Evolutionary conservation across 1,139 yeast genomes (phyloP).

Genomic region (Diutina neorugosa): DNA sequence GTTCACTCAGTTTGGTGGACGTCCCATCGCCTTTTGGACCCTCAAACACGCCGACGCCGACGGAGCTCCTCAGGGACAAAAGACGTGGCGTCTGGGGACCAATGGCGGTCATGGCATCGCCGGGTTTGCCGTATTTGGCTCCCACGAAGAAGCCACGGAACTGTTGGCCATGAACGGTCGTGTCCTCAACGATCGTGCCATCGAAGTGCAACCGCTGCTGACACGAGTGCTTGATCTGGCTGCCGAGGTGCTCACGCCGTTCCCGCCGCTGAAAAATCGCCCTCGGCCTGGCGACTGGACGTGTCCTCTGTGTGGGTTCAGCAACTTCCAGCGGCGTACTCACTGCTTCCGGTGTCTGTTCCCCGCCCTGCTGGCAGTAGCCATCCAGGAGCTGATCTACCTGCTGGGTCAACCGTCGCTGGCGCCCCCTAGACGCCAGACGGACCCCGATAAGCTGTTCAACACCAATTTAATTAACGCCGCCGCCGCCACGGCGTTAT

Average conservation of each 20-base stretch:
- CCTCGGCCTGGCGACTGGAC: conserved; percentile 98
- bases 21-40: conserved; percentile 88
- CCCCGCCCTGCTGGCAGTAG: conserved; percentile 66
- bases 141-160: conserved; percentile 80
- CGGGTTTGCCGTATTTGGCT: conserved; percentile 77
- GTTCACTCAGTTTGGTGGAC: conserved; percentile 79
- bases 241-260: conserved; percentile 66
- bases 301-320: conserved; percentile 91
- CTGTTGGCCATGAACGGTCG: conserved; percentile 72
- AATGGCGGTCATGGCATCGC: conserved; percentile 24
- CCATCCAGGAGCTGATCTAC: conserved; percentile 44
- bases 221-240: conserved; percentile 69
- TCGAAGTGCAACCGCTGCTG: conserved; percentile 84
- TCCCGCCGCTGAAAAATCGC: conserved; percentile 80
- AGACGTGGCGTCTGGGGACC: conserved; percentile 14
- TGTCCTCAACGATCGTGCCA: conserved; percentile 55
- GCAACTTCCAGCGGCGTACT: conserved; percentile 87
- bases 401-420: not conserved
- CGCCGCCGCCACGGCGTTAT: conserved; percentile 10
- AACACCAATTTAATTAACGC: conserved; percentile 5
- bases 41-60: conserved; percentile 44
- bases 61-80: conserved; percentile 6
- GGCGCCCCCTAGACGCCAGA: conserved; percentile 7
- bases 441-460: conserved; percentile 5
- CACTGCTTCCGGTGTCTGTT: conserved; percentile 90